Evolutionary conservation across 768 basidiomycete species (phyloP).

Genomic region (Scleroderma bovista): DNA sequence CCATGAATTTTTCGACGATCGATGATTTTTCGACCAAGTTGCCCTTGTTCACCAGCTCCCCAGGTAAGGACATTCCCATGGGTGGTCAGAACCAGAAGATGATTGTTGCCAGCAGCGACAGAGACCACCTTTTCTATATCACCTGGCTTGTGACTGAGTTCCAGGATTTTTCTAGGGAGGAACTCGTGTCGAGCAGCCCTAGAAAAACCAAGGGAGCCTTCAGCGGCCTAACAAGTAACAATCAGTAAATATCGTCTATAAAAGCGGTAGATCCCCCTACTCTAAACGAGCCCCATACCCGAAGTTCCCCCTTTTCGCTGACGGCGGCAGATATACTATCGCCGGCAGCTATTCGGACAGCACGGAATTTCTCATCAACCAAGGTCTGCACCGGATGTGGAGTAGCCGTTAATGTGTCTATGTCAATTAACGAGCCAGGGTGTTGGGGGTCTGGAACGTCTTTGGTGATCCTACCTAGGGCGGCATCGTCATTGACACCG

Average conservation of each 20-base stretch:
- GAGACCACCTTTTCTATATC: constrained; percentile 67
- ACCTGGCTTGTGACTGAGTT: constrained; percentile 54
- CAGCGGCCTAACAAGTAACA: constrained; percentile 46
- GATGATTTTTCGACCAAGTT: constrained; percentile 86
- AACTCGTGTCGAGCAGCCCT: constrained; percentile 63
- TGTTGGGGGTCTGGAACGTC: constrained; percentile 54
- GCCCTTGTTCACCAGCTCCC: constrained; percentile 88
- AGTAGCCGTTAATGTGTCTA: constrained; percentile 44
- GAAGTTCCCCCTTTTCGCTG: constrained; percentile 70
- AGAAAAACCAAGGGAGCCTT: constrained; percentile 84
- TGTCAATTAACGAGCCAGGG: constrained; percentile 50
- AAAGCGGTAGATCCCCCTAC: constrained; percentile 40
- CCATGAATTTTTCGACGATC: constrained; percentile 87
- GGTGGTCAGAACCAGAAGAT: constrained; percentile 83
- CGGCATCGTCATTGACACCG: constrained; percentile 85
- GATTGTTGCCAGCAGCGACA: constrained; percentile 81
- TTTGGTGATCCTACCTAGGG: constrained; percentile 73
- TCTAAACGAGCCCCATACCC: constrained; percentile 88
- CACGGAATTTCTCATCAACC: constrained; percentile 75
- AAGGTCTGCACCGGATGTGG: constrained; percentile 67
- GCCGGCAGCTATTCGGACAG: constrained; percentile 77
- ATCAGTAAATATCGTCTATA: constrained; percentile 1
- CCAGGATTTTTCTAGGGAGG: constrained; percentile 52
- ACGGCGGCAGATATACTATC: constrained; percentile 87
- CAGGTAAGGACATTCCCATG: constrained; percentile 85